Base-by-base conservation (phyloP, 352 stramenopile species). In the Phytophthora sansomeana region DNA sequence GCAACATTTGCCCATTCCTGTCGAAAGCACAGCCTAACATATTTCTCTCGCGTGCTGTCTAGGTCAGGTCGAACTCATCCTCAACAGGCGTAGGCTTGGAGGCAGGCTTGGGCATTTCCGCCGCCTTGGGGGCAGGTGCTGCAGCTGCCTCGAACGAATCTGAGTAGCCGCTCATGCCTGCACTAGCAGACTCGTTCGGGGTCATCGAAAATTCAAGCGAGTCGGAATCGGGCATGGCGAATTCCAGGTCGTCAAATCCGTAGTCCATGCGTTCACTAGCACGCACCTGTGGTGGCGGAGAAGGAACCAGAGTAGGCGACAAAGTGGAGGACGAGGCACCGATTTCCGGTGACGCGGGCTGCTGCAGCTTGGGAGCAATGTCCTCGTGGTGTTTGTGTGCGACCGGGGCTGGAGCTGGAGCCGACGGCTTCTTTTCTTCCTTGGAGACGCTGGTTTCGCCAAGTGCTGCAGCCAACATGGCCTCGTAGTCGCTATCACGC, bases 21-120 rank as follows among this genome's bases (percentile, higher is more conserved):
- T 61, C 50, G 35, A 56, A 6, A 10, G 16, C 29, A 53, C 29
- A 64, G 43, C 30, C 52, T 58, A 49, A 26, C 19, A 44, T 28
- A 32, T 30, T 32, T 65, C 17, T 58, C 24, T 46, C 24, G 60
- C 26, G 47, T 26, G n/a, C 19, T 54, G 32, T 26, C 62, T 85
- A 93, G 33, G 85, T 94, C 29, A 94, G 76, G 55, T 94, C 85
- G 39, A 92, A 86, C 57, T 91, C 85, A 35, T 92, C 85, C 26
- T 91, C 76, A 38, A 77, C 57, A 24, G 56, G 56, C n/a, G 67
- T 58, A 39, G 30, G 52, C 41, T 67, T 74, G 2, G 53, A 14
- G 1, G 42, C 28, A 11, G 60, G 41, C 50, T 77, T 67, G 17
- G 65, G 46, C 5, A 43, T 39, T 58, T 24, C 21, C 21, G 59